These are phyloP conservation scores for Colletotrichum acutatum DNA, from an alignment of 2,329 filamentous ascomycete genomes.

Conservation along the genomic window DNA sequence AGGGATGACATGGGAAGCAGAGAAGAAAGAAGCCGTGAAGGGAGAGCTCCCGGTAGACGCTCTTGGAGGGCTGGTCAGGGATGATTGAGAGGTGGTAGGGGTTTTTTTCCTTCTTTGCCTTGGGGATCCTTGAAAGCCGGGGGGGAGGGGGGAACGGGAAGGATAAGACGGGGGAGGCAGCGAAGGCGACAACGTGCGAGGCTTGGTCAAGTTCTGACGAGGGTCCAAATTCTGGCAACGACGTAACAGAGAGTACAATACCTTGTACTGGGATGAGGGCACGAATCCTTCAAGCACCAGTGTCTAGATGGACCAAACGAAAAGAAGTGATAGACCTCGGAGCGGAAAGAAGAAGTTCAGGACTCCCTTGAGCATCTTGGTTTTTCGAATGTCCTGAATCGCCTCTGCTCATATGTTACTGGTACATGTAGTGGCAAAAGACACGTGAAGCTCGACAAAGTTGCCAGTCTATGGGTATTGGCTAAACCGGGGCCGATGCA, in stretches of 20 bases:
- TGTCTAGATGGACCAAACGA: neutral
- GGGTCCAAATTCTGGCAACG: slow-evolving; percentile 8
- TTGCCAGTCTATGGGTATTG: neutral
- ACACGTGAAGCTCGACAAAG: neutral
- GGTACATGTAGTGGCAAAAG: neutral
- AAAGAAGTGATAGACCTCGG: slow-evolving; percentile 2
- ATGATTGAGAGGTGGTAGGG: slow-evolving; percentile 11
- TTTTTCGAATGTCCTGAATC: neutral
- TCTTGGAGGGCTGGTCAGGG: slow-evolving; percentile 29
- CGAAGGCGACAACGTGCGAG: slow-evolving; percentile 35
- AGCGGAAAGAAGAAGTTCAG: neutral
- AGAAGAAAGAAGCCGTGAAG: slow-evolving; percentile 27
- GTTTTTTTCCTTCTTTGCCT: neutral
- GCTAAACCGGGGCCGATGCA: neutral
- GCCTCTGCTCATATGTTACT: too few relatives aligned
- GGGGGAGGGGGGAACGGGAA: slow-evolving; percentile 33
- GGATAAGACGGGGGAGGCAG: slow-evolving; percentile 35
- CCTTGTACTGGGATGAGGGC: slow-evolving; percentile 11
- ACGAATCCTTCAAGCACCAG: slow-evolving; percentile 11
- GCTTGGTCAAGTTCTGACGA: slow-evolving; percentile 31
- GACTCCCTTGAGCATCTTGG: neutral
- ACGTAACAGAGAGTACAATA: slow-evolving; percentile 7
- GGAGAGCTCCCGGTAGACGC: slow-evolving; percentile 27
- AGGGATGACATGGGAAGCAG: slow-evolving; percentile 5
- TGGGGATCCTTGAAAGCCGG: slow-evolving; percentile 22